Evolutionary conservation across 2,329 filamentous ascomycete species (phyloP).

Genomic region (Pyrenophora seminiperda): DNA sequence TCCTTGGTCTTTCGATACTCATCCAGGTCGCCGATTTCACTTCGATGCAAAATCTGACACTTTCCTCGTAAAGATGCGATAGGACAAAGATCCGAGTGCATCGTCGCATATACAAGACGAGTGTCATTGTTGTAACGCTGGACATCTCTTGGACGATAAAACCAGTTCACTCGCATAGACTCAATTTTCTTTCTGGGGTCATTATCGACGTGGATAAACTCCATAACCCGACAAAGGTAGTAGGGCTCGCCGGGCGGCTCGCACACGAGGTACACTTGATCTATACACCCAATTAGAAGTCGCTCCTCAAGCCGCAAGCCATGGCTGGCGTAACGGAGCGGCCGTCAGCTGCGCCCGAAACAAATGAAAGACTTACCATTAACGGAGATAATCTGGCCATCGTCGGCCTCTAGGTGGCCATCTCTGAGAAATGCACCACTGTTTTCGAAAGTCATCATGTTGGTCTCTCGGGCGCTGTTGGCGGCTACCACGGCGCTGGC

Average conservation of each 20-base stretch:
- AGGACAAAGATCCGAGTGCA: conserved; percentile 97
- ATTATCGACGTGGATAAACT: conserved; percentile 82
- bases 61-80: conserved; percentile 91
- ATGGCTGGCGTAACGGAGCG: conserved; percentile 39
- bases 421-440: conserved; percentile 71
- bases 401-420: conserved; percentile 83
- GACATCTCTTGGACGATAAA: conserved; percentile 95
- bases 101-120: conserved; percentile 89
- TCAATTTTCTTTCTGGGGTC: conserved; percentile 75
- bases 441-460: conserved; percentile 86
- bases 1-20: conserved; percentile 83
- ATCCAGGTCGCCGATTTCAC: conserved; percentile 81
- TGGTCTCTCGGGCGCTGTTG: conserved; percentile 65
- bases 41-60: conserved; percentile 86
- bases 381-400: conserved; percentile 79
- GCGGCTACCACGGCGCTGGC: conserved; percentile 46
- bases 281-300: conserved; percentile 55
- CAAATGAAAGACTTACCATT: conserved; percentile 69
- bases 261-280: conserved; percentile 94
- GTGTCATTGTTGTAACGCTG: conserved; percentile 90
- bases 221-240: conserved; percentile 97
- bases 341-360: conserved; percentile 28
- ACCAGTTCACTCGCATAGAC: conserved; percentile 94
- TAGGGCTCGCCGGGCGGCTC: conserved; percentile 98
- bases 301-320: conserved; percentile 28